Conservation (phyloP, 108 stramenopile genomes). For the Cyclotella sp. region DNA sequence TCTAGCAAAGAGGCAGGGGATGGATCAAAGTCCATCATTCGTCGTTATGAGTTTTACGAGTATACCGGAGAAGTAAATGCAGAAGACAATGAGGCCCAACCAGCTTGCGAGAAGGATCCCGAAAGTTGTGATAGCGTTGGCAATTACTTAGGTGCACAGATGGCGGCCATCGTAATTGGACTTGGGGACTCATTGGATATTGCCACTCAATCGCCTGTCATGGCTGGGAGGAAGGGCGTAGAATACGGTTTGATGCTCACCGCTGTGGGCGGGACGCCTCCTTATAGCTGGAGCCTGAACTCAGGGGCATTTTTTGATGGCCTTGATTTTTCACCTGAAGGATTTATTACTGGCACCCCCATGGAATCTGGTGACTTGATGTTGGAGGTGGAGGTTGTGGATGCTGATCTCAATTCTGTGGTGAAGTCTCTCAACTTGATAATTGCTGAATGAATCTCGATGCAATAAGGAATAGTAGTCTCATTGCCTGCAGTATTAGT, state of each 20-base stretch:
- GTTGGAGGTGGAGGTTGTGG: not conserved
- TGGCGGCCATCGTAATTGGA: conserved; percentile 9
- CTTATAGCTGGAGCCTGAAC: conserved; percentile 10
- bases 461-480: too few relatives aligned
- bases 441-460: not conserved
- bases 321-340: not conserved
- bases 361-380: not conserved
- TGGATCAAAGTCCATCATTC: not conserved
- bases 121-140: conserved; percentile 15
- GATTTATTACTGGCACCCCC: conserved; percentile 6
- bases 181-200: conserved; percentile 4
- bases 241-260: conserved; percentile 21
- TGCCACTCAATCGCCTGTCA: conserved; percentile 19
- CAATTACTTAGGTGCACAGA: conserved; percentile 17
- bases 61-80: conserved; percentile 1
- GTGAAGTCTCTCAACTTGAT: not conserved
- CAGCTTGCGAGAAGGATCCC: conserved; percentile 5
- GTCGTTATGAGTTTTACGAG: conserved; percentile 13
- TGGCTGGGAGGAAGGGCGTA: not conserved
- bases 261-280: conserved; percentile 7
- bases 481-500: too few relatives aligned
- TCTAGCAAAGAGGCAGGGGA: not conserved
- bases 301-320: not conserved
- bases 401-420: not conserved
- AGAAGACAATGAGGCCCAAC: conserved; percentile 21